Conservation (phyloP, 1,284 basidiomycete genomes). For the Tranzscheliella williamsii region DNA sequence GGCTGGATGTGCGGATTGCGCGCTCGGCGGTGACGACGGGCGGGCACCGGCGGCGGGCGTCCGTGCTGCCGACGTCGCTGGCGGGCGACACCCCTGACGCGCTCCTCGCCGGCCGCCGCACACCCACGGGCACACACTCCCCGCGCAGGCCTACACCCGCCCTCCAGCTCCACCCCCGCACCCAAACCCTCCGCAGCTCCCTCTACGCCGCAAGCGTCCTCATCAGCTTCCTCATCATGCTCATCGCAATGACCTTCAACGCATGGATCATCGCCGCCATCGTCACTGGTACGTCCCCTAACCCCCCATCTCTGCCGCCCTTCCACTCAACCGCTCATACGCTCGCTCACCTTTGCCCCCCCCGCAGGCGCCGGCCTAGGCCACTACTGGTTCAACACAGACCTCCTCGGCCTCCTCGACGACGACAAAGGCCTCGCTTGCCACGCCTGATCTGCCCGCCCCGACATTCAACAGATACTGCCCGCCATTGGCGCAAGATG, state of each 20-base stretch:
- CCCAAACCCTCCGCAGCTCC: constrained; percentile 9
- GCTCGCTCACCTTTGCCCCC: no score
- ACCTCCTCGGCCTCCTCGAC: not conserved
- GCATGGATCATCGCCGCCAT: constrained; percentile 39
- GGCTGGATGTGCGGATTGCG: constrained; percentile 3
- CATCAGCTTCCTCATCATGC: constrained; percentile 45
- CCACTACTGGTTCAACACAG: constrained; percentile 29
- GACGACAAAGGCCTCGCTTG: constrained; percentile 20
- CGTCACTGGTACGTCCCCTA: constrained; percentile 27
- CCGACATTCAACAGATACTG: no score
- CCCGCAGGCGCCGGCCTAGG: constrained; percentile 31
- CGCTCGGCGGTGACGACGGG: not conserved
- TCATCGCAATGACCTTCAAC: constrained; percentile 54
- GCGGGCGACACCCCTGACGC: no score
- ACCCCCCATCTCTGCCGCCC: no score
- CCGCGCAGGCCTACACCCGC: no score
- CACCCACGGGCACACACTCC: no score
- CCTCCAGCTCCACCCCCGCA: no score
- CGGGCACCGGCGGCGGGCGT: constrained; percentile 11
- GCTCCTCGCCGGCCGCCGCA: no score
- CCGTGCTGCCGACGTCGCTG: constrained; percentile 3
- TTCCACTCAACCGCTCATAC: no score
- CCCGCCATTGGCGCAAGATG: no score
- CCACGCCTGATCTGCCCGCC: no score
- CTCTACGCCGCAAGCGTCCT: constrained; percentile 33